These are phyloP conservation scores for Erodium moschatum DNA, from an alignment of 441 rosid genomes.

Conservation along the genomic window DNA sequence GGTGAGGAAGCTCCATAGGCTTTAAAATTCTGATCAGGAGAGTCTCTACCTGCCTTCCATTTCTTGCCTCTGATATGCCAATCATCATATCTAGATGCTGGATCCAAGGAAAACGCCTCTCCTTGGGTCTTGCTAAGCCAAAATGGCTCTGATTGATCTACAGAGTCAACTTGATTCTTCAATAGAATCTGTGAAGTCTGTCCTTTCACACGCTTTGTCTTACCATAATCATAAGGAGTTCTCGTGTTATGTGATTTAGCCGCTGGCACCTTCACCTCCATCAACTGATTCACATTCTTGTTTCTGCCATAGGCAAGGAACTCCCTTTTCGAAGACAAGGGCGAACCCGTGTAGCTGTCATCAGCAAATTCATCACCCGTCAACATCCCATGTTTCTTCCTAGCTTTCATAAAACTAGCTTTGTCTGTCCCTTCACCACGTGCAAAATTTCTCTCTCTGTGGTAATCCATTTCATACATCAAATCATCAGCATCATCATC, in stretches of 20 bases:
- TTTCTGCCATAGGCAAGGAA: constrained; percentile 37
- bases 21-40: constrained; percentile 46
- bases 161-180: constrained; percentile 43
- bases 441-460: constrained; percentile 35
- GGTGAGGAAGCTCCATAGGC: constrained; percentile 46
- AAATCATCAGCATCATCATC: constrained; percentile 54
- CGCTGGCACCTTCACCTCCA: constrained; percentile 27
- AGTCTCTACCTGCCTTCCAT: constrained; percentile 47
- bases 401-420: constrained; percentile 39
- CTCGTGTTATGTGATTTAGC: constrained; percentile 30
- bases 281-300: constrained; percentile 28
- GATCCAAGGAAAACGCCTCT: constrained; percentile 41
- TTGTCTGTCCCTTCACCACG: constrained; percentile 29
- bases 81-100: constrained; percentile 44
- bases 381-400: constrained; percentile 44
- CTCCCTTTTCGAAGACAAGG: constrained; percentile 48
- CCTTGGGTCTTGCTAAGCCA: constrained; percentile 43
- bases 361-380: constrained; percentile 38
- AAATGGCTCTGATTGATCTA: constrained; percentile 35
- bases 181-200: constrained; percentile 23
- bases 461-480: constrained; percentile 48
- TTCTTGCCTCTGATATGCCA: constrained; percentile 58
- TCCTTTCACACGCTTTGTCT: constrained; percentile 47
- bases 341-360: constrained; percentile 47
- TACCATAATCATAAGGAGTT: constrained; percentile 30